phyloP scores from a whole-genome alignment of 768 basidiomycete genomes.

The Podaxis carcinomalis region DNA sequence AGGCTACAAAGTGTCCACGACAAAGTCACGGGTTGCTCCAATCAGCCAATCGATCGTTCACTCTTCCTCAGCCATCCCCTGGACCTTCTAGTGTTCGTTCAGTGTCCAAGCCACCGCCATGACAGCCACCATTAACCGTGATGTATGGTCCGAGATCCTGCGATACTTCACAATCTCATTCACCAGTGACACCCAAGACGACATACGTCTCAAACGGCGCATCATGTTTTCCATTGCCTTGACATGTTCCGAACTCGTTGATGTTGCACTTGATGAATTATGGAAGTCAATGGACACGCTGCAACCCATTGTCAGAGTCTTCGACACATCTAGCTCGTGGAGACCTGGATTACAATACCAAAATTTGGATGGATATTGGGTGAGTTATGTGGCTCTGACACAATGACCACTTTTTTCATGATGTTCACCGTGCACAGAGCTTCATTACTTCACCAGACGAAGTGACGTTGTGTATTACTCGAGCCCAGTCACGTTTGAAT shows the following conservation, averaged over 20 bases:
- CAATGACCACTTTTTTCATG: too few relatives aligned
- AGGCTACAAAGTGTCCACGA: too few relatives aligned
- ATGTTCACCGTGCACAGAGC: neutral
- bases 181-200: neutral
- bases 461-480: neutral
- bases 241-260: neutral
- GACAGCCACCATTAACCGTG: neutral
- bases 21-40: too few relatives aligned
- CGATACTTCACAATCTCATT: neutral
- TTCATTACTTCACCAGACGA: neutral
- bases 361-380: neutral
- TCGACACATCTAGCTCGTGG: neutral
- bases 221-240: neutral
- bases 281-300: neutral
- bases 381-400: neutral
- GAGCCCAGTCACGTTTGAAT: neutral
- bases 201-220: neutral
- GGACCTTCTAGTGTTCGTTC: too few relatives aligned
- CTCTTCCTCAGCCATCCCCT: too few relatives aligned
- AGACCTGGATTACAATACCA: neutral
- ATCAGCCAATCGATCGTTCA: neutral
- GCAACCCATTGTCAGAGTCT: neutral
- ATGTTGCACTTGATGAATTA: neutral
- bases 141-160: neutral
- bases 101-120: neutral